Percentiles rank a stretch among this genome's conserved stretches.
Conservation (phyloP, 768 basidiomycete genomes). For the Termitomyces sp. region DNA sequence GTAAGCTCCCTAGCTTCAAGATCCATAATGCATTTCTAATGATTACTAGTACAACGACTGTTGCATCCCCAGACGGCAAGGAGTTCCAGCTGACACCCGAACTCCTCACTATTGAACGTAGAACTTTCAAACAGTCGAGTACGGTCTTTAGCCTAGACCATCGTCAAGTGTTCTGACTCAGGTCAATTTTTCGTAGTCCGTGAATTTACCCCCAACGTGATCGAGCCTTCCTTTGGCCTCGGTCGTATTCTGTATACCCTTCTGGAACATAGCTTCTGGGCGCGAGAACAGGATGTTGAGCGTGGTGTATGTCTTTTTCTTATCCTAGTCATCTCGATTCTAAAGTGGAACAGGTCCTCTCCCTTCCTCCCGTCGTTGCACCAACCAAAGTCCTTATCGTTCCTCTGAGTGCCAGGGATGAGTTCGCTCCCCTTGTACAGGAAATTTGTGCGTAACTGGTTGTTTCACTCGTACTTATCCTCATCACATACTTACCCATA, state of each 20-base stretch:
- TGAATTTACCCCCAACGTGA: constrained; percentile 96
- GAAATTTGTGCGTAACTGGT: constrained; percentile 77
- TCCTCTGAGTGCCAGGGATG: constrained; percentile 81
- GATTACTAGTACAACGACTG: constrained; percentile 43
- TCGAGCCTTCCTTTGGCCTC: constrained; percentile 97
- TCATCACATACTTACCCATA: constrained; percentile 25
- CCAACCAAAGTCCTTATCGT: constrained; percentile 98
- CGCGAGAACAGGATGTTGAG: constrained; percentile 85
- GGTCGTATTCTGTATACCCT: constrained; percentile 93
- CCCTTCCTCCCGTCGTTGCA: constrained; percentile 84
- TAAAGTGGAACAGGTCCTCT: constrained; percentile 62
- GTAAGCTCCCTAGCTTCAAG: constrained; percentile 35
- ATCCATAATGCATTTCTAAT: not conserved
- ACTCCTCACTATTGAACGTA: constrained; percentile 72
- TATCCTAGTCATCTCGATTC: not conserved
- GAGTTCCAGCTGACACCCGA: constrained; percentile 71
- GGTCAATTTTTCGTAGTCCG: constrained; percentile 59
- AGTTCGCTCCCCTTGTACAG: constrained; percentile 77
- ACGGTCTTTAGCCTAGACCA: constrained; percentile 21
- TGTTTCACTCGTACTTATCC: not conserved
- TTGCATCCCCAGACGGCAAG: constrained; percentile 58
- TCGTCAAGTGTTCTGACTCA: not conserved
- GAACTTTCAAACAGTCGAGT: constrained; percentile 88
- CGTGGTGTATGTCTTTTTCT: constrained; percentile 63
- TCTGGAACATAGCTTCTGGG: constrained; percentile 96